These are phyloP conservation scores for Apiotrichum gamsii DNA, from an alignment of 1,284 basidiomycete genomes.

Conservation along the genomic window DNA sequence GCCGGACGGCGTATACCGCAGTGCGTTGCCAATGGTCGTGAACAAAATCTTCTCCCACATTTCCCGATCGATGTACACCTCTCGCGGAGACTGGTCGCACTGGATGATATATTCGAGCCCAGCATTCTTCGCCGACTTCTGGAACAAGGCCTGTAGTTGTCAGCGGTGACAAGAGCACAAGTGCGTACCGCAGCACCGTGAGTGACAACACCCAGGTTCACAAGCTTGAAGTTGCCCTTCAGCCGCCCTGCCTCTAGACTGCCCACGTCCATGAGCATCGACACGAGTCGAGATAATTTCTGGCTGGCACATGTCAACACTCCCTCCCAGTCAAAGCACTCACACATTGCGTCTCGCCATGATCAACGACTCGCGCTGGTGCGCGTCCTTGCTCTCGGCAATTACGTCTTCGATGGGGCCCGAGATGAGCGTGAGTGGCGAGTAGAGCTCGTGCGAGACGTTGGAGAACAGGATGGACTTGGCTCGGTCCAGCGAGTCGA, in stretches of 20 bases:
- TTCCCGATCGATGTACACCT: conserved; percentile 45
- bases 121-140: conserved; percentile 31
- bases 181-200: conserved; percentile 39
- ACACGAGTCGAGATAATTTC: conserved; percentile 40
- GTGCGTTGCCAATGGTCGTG: conserved; percentile 46
- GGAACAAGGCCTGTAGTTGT: conserved; percentile 37
- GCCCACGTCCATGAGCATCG: conserved; percentile 44
- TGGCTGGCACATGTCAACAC: no score
- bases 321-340: conserved; percentile 3
- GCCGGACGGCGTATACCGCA: conserved; percentile 42
- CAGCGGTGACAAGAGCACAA: neutral
- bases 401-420: conserved; percentile 41
- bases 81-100: conserved; percentile 33
- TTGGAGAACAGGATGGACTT: conserved; percentile 43
- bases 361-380: conserved; percentile 36
- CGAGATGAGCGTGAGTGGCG: conserved; percentile 47
- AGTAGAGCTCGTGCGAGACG: conserved; percentile 45
- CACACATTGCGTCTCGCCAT: conserved; percentile 42
- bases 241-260: conserved; percentile 42
- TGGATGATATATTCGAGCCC: conserved; percentile 42
- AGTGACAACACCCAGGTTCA: conserved; percentile 45
- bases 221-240: conserved; percentile 41
- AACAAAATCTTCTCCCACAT: conserved; percentile 50
- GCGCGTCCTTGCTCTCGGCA: conserved; percentile 25
- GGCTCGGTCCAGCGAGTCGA: conserved; percentile 47